Evolutionary conservation across 805 yeast species (phyloP), one percentile per base, ranked within the genome.

Genomic region (Kodamaea neixiangensis): DNA sequence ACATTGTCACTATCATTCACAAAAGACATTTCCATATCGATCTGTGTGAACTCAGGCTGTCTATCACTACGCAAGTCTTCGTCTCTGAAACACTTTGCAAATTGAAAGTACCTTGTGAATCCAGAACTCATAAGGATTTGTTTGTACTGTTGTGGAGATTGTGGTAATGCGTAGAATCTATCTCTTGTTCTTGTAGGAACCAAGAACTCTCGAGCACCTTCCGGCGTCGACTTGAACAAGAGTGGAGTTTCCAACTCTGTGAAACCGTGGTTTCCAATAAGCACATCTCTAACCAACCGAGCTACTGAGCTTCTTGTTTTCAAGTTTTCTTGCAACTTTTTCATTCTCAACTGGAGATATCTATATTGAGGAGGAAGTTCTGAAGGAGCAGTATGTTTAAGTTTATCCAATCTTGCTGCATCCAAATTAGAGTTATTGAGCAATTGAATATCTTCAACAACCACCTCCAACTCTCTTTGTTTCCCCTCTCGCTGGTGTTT

Each of bases 141-240:
- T 64, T 94, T 94, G 64, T 93, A 94, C 64, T 94, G 99, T 65
- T 94, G 99, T 0, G 99, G 99, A 13, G 97, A 89, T 66, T 94
- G 99, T 0, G 98, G 97, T 22, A 94, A 74, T 0, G 99, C 97
- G 65, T 93, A 94, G 66, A 88, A 87, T 15, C 68, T 62, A 21
- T 74, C 69, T 1, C 71, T 63, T 13, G 78, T 71, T 56, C 98
- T 77, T 0, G 97, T 89, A 0, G 99, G 99, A 0, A 94, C 97
- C 44, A 94, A 68, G 65, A 93, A 94, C 68, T 94, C 99, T 35
- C 96, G 77, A 1, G 99, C 99, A 13, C 99, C 99, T 67, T 94
- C 99, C 0, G 99, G 99, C 0, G 99, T 94, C 1, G 97, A 88
- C 63, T 94, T 92, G 76, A 94, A 94, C 22, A 94, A 70, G 5